phyloP scores from a whole-genome alignment of 2,329 filamentous ascomycete genomes.

The Arthrobotrys conoides region DNA sequence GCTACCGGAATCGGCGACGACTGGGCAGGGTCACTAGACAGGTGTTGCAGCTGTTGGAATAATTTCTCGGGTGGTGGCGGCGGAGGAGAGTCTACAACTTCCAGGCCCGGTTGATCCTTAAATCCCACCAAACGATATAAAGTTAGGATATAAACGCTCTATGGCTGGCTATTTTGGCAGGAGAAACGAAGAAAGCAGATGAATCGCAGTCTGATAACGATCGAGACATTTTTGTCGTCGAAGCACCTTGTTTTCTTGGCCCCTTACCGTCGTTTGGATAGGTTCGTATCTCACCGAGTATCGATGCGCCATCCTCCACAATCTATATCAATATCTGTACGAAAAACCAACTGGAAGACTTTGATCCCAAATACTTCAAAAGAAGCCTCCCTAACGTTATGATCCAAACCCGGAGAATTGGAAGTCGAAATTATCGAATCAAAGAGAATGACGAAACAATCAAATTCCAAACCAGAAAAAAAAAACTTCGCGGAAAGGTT shows the following conservation, averaged over 20 bases:
- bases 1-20: constrained; percentile 47
- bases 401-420: constrained; percentile 7
- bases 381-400: constrained; percentile 21
- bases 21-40: constrained; percentile 29
- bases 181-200: constrained; percentile 38
- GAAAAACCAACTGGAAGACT: not conserved
- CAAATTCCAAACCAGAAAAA: constrained; percentile 10
- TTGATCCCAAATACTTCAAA: not conserved
- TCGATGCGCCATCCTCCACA: constrained; percentile 45
- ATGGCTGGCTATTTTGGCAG: not conserved
- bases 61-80: constrained; percentile 36
- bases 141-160: constrained; percentile 4
- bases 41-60: constrained; percentile 32
- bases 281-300: constrained; percentile 61
- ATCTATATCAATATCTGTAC: not conserved
- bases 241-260: constrained; percentile 39
- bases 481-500: constrained; percentile 20
- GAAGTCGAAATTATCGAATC: constrained; percentile 10
- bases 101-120: constrained; percentile 53
- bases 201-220: constrained; percentile 12
- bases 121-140: not conserved
- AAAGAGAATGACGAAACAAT: constrained; percentile 16
- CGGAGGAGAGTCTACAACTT: constrained; percentile 36
- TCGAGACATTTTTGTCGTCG: constrained; percentile 26
- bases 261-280: constrained; percentile 60